Base-by-base conservation (phyloP, 2,329 filamentous ascomycete species). In the Fusarium virguliforme region DNA sequence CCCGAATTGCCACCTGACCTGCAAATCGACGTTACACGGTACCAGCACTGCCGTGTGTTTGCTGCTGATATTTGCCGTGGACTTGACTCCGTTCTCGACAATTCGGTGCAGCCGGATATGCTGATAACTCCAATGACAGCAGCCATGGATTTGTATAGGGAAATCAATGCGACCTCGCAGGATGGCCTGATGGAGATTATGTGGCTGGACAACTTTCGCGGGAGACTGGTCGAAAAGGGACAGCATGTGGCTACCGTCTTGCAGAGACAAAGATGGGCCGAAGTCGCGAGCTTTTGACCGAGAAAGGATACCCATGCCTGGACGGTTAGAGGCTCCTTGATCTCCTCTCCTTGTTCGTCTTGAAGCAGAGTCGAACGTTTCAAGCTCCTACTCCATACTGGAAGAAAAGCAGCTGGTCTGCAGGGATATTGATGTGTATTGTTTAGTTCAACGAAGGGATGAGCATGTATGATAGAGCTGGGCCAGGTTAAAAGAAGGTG, bases 51-150 rank as follows among this genome's bases (percentile, higher is more conserved):
- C 1, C 80, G 81, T 18, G 80, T 83, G 56, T 77, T 86, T 35
- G 86, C 86, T 1, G 82, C 80, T 8, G 82, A 84, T 60, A 83
- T 88, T 15, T 88, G 87, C 69, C 82, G 86, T 41, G 83, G 83
- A 4, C 76, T 89, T 5, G 87, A 88, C 64, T 85, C 81, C 48
- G 83, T 82, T 0, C 78, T 88, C 6, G 76, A 74, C 7, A 78
- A 76, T 4, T 85, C 82, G 1, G 79, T 79, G 13, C 85, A 87
- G 77, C 85, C 85, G 2, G 85, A 87, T 65, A 68, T 86, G 69
- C 71, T 87, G 15, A 74, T 80, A 8, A 80, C 80, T 10, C 84
- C 85, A 4, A 79, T 87, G 75, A 79, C 75, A 8, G 79, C 84
- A 13, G 84, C 82, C 1, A 75, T 83, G 67, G 76, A 81, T n/a